Conservation (phyloP, 2,329 filamentous ascomycete species). For the Pseudocercospora fuligena region DNA sequence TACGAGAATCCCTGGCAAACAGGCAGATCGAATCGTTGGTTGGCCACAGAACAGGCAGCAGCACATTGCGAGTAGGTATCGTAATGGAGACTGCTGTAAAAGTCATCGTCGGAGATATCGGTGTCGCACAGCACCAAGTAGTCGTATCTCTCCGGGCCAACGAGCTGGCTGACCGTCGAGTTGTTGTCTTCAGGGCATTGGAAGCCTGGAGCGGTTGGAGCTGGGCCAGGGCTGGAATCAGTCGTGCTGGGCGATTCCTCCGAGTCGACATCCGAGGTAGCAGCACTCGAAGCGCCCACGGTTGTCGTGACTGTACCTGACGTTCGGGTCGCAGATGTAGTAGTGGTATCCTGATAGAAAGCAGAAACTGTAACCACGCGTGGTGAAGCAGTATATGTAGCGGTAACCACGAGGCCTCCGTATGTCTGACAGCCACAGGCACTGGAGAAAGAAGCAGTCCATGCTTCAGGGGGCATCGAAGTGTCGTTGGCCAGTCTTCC, state of each 20-base stretch:
- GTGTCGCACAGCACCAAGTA: conserved; percentile 42
- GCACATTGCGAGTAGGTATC: conserved; percentile 39
- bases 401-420: conserved; percentile 32
- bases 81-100: conserved; percentile 35
- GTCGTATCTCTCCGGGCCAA: conserved; percentile 40
- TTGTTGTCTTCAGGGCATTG: conserved; percentile 41
- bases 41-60: conserved; percentile 40
- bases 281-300: conserved; percentile 16
- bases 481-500: conserved; percentile 22
- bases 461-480: conserved; percentile 20
- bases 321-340: conserved; percentile 26
- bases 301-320: conserved; percentile 26
- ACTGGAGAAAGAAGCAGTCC: conserved; percentile 38
- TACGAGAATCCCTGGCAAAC: conserved; percentile 42
- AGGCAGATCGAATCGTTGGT: conserved; percentile 35
- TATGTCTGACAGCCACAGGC: conserved; percentile 40
- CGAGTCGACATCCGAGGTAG: neutral
- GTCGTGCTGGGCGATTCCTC: conserved; percentile 3
- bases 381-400: conserved; percentile 36
- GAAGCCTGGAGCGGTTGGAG: conserved; percentile 37
- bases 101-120: conserved; percentile 37
- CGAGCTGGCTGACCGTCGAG: conserved; percentile 39
- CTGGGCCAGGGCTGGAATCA: conserved; percentile 20
- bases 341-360: conserved; percentile 30
- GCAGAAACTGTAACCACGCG: conserved; percentile 27